A percentile compares a stretch with the other conserved stretches of the same genome.
These are phyloP conservation scores for Alternaria metachromatica DNA, from an alignment of 2,329 filamentous ascomycete genomes.

Conservation along the genomic window DNA sequence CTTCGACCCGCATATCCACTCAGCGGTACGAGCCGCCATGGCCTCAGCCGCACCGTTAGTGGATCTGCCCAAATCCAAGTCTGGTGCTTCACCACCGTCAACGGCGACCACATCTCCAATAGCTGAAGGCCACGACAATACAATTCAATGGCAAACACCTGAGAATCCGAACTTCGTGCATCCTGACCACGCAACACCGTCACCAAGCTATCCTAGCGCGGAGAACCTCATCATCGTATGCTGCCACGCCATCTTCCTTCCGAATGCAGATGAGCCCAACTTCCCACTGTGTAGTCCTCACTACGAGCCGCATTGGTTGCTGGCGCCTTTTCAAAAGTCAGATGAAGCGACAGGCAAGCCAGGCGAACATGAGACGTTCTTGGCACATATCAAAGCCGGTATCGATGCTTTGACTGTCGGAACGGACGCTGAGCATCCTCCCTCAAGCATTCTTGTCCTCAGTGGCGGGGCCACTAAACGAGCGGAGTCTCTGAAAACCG, in stretches of 20 bases:
- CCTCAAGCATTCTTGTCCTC: constrained; percentile 65
- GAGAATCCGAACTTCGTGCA: constrained; percentile 32
- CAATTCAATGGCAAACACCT: constrained; percentile 5
- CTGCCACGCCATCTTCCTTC: constrained; percentile 78
- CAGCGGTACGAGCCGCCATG: constrained; percentile 27
- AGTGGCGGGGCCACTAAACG: constrained; percentile 66
- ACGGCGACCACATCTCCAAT: constrained; percentile 14
- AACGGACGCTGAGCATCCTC: constrained; percentile 48
- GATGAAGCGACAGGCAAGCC: constrained; percentile 50
- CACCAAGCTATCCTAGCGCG: constrained; percentile 31
- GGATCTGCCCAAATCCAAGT: constrained; percentile 42
- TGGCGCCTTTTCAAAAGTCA: constrained; percentile 73
- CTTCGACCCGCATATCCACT: constrained; percentile 3
- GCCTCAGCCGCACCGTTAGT: constrained; percentile 38
- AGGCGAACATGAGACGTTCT: constrained; percentile 79
- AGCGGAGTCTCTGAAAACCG: constrained; percentile 38
- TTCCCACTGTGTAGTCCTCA: constrained; percentile 40
- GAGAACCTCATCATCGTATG: constrained; percentile 76
- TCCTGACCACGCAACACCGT: constrained; percentile 38
- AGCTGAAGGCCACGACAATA: constrained; percentile 4
- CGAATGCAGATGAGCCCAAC: constrained; percentile 31
- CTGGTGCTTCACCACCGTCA: constrained; percentile 12
- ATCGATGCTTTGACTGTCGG: constrained; percentile 59
- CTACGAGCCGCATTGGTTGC: constrained; percentile 62
- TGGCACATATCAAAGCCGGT: constrained; percentile 74